Evolutionary conservation across 495 filamentous ascomycete species (phyloP), one percentile per base, ranked within the genome.

Genomic region (Trichoderma asperelloides): DNA sequence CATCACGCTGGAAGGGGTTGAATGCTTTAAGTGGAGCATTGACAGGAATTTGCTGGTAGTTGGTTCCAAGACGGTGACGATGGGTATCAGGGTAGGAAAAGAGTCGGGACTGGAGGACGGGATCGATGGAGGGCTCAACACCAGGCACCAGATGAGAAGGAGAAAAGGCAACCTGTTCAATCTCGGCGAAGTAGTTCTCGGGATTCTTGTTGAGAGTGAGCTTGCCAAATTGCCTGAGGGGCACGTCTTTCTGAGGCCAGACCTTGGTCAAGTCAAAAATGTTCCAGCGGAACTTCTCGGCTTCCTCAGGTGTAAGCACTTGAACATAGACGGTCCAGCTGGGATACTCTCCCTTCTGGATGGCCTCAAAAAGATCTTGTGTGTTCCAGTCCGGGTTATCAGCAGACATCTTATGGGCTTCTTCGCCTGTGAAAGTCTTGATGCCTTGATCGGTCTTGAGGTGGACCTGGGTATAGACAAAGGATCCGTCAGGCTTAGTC

Each of bases 121-220:
- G 82, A 69, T 88, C 85, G 2, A 81, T 79, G 8, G 77, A 77
- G 37, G 88, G 80, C 57, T 86, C 89, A 63, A 88, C 82, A 37
- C 91, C 90, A 0, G 91, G 87, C 1, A 91, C 87, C 70, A 93
- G 81, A 73, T 87, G 88, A 2, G 87, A 85, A 16, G 92, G 91
- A 51, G 87, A 89, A 77, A 94, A 96, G 3, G 91, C 87, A 3
- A 88, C 85, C 73, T 96, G 91, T 78, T 96, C 92, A 70, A 95
- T 87, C 64, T 93, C 90, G 55, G 85, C 79, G 74, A 89, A 90
- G 78, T 88, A 91, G 78, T 91, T 91, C 41, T 81, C 69, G 4
- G 86, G 78, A 69, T 92, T 92, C 64, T 82, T 77, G 79, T 92
- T 89, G 16, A 94, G 77, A 3, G 81, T 86, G 69, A 94, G 78